These are phyloP conservation scores for Telfairia occidentalis DNA, from an alignment of 331 rosid species.

Conservation along the genomic window DNA sequence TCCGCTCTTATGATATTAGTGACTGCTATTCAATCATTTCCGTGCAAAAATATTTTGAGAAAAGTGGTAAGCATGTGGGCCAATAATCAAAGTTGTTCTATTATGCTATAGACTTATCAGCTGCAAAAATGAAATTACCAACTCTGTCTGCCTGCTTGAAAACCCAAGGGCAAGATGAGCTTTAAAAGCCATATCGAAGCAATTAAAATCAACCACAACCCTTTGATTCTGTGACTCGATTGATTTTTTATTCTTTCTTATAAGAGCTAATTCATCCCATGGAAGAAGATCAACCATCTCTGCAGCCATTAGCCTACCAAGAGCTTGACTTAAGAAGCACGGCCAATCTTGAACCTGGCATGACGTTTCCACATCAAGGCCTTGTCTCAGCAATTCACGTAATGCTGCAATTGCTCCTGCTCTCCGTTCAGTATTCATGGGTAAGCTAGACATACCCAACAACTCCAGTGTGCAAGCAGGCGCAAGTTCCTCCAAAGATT, in stretches of 20 bases:
- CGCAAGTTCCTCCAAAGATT: conserved; percentile 96
- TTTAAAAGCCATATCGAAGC: conserved; percentile 58
- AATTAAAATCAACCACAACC: conserved; percentile 63
- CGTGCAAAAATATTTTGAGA: neutral
- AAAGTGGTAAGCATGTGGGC: neutral
- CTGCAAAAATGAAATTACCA: conserved; percentile 49
- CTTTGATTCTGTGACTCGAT: conserved; percentile 88
- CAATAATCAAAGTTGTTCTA: neutral
- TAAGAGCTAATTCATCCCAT: conserved; percentile 65
- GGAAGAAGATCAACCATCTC: conserved; percentile 91
- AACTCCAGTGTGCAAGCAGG: conserved; percentile 93
- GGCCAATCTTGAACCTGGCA: conserved; percentile 95
- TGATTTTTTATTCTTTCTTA: conserved; percentile 84
- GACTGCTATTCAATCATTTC: neutral
- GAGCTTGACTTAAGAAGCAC: conserved; percentile 73
- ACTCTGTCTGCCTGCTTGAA: conserved; percentile 65
- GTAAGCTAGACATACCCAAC: conserved; percentile 55
- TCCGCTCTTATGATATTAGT: neutral
- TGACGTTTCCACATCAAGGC: conserved; percentile 75
- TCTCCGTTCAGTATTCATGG: conserved; percentile 69
- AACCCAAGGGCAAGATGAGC: conserved; percentile 87
- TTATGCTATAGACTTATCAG: conserved; percentile 5
- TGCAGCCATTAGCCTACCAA: conserved; percentile 53
- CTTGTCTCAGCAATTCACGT: conserved; percentile 89
- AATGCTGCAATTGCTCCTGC: conserved; percentile 87